A percentile compares a stretch with the other conserved stretches of the same genome.
Conservation (phyloP, 2,329 filamentous ascomycete genomes). For the Beauveria brongniartii region DNA sequence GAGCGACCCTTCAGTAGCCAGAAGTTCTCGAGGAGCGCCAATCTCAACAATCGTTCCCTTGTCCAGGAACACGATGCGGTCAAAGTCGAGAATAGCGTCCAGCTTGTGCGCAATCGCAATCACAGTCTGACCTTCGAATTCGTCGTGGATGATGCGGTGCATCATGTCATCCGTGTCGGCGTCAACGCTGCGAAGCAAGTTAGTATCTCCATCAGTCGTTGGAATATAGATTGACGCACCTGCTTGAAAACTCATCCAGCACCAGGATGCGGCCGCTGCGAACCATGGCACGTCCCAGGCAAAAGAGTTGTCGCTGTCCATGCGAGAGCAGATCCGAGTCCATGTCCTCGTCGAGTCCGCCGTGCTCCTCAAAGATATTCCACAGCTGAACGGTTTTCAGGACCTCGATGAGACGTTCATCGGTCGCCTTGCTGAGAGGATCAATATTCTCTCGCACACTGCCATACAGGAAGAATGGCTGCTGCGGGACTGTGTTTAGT, state of each 20-base stretch:
- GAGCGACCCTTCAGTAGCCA: not conserved
- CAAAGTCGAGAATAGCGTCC: conserved; percentile 42
- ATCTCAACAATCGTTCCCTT: conserved; percentile 5
- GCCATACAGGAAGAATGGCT: conserved; percentile 41
- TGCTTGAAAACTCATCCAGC: conserved; percentile 31
- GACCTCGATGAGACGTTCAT: conserved; percentile 33
- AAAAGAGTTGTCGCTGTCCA: conserved; percentile 39
- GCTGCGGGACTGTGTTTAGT: conserved; percentile 42
- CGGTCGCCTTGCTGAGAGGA: conserved; percentile 27
- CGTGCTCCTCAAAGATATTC: conserved; percentile 29
- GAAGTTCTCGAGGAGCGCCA: conserved; percentile 1
- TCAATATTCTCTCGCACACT: conserved; percentile 42
- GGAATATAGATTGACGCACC: conserved; percentile 4
- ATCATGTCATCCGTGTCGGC: conserved; percentile 25
- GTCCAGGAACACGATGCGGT: conserved; percentile 58
- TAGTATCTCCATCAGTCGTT: not conserved
- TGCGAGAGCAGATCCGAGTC: conserved; percentile 26
- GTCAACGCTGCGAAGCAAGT: conserved; percentile 23
- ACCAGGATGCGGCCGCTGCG: conserved; percentile 26
- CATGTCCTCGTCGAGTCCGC: conserved; percentile 29
- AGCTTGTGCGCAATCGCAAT: conserved; percentile 33
- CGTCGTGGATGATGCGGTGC: conserved; percentile 23
- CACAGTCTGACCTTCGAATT: conserved; percentile 41
- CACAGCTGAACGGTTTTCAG: conserved; percentile 38
- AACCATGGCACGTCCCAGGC: conserved; percentile 28